Base-by-base conservation (phyloP, 164 flowering plant genomes). In the Aristolochia contorta region DNA sequence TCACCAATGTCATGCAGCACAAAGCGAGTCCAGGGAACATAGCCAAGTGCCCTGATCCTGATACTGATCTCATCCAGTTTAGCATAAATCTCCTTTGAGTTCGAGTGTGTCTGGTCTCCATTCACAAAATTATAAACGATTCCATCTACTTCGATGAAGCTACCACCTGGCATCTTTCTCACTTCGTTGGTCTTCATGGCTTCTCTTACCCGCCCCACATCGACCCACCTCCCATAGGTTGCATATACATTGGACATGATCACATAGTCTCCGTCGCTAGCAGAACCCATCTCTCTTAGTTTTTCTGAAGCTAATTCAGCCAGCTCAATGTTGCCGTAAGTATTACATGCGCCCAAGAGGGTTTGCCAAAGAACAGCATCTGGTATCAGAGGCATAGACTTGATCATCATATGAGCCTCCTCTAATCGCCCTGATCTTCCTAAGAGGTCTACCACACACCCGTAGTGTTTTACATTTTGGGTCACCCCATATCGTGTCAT, bases 1-100 rank as follows among this genome's bases (percentile, higher is more conserved):
- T 85, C 89, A 8, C 92, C 93, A 52, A 90, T 85, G 69, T 86
- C 95, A 66, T 90, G 97, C 74, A 90, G 65, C 62, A 93, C 95
- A 69, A 65, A 70, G 48, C 60, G 56, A 12, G 95, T 93, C 71
- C 78, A 80, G 3, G 95, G 80, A 27, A 72, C 82, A 72, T 90
- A 84, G 24, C 99, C 97, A 61, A 65, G 54, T 33, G 72, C 81
- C 59, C 69, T 78, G 3, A 87, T 75, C 80, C 66, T 78, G 58
- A 74, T 74, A 65, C 74, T 68, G 54, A 89, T 84, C 80, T 93
- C 98, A 64, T 87, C 92, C 50, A 93, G 65, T 69, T 84, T 93
- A 12, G 57, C 52, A 57, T 87, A 85, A 54, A 89, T 92, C 67
- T 83, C 88, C 24, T 56, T 59, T 72, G 80, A 79, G 9, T 52